Evolutionary conservation across 257 asterid genomes (phyloP).

Genomic region (Solanum acaule): DNA sequence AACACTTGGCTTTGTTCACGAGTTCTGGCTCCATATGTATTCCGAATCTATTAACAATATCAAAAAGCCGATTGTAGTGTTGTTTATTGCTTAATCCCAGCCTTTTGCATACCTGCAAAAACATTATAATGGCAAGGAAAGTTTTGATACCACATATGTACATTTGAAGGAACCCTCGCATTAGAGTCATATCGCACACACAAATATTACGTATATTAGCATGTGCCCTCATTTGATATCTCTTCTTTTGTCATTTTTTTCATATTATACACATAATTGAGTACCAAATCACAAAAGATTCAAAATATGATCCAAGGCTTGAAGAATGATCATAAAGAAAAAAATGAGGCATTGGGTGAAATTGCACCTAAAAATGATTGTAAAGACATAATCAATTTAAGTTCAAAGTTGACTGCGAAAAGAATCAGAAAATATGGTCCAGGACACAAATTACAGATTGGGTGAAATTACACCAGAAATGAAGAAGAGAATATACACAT

Average conservation of each 20-base stretch:
- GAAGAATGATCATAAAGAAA: background rate
- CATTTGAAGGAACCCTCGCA: background rate
- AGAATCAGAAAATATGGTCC: background rate
- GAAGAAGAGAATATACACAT: background rate
- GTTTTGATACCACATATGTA: background rate
- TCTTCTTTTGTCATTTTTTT: background rate
- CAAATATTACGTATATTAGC: background rate
- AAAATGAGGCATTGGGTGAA: background rate
- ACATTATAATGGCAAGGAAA: conserved; percentile 4
- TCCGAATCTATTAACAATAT: conserved; percentile 54
- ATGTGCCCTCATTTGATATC: background rate
- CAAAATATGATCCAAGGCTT: background rate
- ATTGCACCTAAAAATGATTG: background rate
- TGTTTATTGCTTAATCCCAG: conserved; percentile 68
- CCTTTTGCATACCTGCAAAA: conserved; percentile 57
- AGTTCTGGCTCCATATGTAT: conserved; percentile 56
- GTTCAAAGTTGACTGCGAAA: background rate
- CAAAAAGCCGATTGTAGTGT: conserved; percentile 48
- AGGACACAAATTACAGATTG: background rate
- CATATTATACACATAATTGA: background rate
- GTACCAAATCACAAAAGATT: background rate
- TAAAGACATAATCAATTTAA: background rate
- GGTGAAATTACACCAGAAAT: background rate
- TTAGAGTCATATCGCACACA: background rate
- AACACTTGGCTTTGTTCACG: conserved; percentile 44